Evolutionary conservation across 305 asterid genomes (phyloP).

Genomic region (Striga hermonthica): DNA sequence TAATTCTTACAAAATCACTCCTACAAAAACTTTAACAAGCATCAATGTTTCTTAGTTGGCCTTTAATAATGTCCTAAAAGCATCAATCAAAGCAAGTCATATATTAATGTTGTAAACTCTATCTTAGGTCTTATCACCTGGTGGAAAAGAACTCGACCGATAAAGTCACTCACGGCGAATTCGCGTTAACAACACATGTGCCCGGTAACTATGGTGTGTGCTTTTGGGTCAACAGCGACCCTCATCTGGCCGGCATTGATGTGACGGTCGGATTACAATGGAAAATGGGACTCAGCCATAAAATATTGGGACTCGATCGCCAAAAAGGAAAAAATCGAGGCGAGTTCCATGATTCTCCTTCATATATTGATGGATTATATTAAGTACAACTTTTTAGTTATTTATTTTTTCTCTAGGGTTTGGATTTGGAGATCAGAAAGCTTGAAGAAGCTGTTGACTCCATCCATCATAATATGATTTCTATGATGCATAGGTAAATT

Average conservation of each 20-base stretch:
- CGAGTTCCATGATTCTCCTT: not conserved
- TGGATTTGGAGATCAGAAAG: constrained; percentile 56
- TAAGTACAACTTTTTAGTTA: not conserved
- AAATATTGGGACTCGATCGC: constrained; percentile 56
- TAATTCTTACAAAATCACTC: too few relatives aligned
- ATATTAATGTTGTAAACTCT: too few relatives aligned
- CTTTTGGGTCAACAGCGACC: constrained; percentile 31
- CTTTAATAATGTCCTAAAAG: too few relatives aligned
- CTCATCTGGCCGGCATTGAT: constrained; percentile 26
- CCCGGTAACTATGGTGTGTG: constrained; percentile 42
- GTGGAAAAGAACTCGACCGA: constrained; percentile 39
- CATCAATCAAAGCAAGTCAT: too few relatives aligned
- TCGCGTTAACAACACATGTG: constrained; percentile 45
- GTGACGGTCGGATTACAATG: constrained; percentile 46
- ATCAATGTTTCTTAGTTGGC: too few relatives aligned
- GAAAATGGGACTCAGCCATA: constrained; percentile 48
- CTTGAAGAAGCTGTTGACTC: constrained; percentile 40
- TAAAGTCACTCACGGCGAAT: constrained; percentile 34
- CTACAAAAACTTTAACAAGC: too few relatives aligned
- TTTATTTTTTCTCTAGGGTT: constrained; percentile 41
- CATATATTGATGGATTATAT: not conserved
- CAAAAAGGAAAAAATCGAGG: constrained; percentile 50
- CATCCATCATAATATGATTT: constrained; percentile 33
- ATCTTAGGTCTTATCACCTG: constrained; percentile 43
- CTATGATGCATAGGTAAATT: constrained; percentile 39